A percentile compares a stretch with the other conserved stretches of the same genome.
phyloP scores from a whole-genome alignment of 2,329 filamentous ascomycete species.

The Ceratocystis variospora region DNA sequence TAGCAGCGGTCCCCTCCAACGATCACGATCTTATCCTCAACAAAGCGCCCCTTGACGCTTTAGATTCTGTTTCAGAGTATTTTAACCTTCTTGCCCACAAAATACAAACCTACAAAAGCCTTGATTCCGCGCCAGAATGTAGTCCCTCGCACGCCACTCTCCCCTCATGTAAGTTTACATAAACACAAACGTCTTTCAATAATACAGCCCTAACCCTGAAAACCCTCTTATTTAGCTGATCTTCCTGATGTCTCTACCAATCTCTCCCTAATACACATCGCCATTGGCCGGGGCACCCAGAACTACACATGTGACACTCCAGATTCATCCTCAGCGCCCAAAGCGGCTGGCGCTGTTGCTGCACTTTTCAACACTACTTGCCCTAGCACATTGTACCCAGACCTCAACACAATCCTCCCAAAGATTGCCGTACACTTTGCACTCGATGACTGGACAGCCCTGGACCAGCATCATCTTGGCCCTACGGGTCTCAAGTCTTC shows the following conservation, averaged over 20 bases:
- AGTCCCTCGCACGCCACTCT: conserved; percentile 41
- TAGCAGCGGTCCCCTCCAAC: conserved; percentile 33
- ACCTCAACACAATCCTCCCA: conserved; percentile 51
- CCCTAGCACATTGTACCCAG: conserved; percentile 54
- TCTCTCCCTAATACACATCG: conserved; percentile 59
- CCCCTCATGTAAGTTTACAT: conserved; percentile 32
- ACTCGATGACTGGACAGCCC: conserved; percentile 10
- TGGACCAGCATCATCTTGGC: conserved; percentile 28
- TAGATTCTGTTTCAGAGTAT: conserved; percentile 42
- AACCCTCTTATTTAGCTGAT: conserved; percentile 24
- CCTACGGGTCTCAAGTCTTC: conserved; percentile 51
- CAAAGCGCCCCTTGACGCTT: conserved; percentile 29
- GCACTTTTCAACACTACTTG: conserved; percentile 82
- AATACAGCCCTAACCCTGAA: not conserved
- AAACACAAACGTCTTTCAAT: not conserved
- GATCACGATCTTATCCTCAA: conserved; percentile 32
- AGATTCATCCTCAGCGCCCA: conserved; percentile 47
- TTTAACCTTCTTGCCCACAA: conserved; percentile 47
- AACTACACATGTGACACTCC: conserved; percentile 74
- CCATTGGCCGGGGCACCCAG: conserved; percentile 75
- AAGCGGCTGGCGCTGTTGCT: conserved; percentile 59
- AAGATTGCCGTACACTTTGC: conserved; percentile 52
- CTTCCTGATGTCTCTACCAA: conserved; percentile 49
- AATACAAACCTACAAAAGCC: conserved; percentile 35
- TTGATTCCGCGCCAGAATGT: conserved; percentile 34